Percentiles rank a stretch among this genome's conserved stretches.
Conservation (phyloP, 169 alveolate species). For the Plasmodium reichenowi region DNA sequence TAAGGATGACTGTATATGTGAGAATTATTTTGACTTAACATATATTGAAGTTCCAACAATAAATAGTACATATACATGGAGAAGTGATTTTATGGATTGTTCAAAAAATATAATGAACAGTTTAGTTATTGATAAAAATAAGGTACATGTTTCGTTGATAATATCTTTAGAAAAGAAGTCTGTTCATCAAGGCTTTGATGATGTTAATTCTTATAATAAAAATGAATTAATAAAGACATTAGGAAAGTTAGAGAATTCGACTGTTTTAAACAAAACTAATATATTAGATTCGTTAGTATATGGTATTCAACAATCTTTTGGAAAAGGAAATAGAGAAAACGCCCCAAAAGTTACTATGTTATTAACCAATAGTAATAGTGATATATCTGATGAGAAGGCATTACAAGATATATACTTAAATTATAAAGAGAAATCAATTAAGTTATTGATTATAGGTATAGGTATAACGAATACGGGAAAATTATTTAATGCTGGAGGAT, state of each 20-base stretch:
- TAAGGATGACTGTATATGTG: conserved; percentile 51
- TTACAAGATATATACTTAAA: conserved; percentile 19
- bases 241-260: conserved; percentile 3
- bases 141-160: conserved; percentile 46
- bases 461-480: conserved; percentile 17
- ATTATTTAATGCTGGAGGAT: conserved; percentile 48
- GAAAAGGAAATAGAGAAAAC: conserved; percentile 53
- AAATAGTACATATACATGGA: neutral
- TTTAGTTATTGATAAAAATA: conserved; percentile 17
- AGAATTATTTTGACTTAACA: conserved; percentile 54
- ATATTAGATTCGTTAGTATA: conserved; percentile 25
- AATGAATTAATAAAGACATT: conserved; percentile 22
- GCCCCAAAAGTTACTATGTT: conserved; percentile 51
- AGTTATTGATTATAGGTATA: conserved; percentile 27
- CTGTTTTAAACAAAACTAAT: conserved; percentile 23
- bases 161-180: conserved; percentile 24
- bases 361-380: conserved; percentile 57
- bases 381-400: conserved; percentile 22
- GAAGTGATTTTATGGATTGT: conserved; percentile 10
- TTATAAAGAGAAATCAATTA: conserved; percentile 39
- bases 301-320: conserved; percentile 59
- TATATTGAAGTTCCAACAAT: conserved; percentile 39
- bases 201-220: conserved; percentile 11
- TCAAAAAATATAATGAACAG: conserved; percentile 24
- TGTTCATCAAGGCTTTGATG: conserved; percentile 13